phyloP scores from a whole-genome alignment of 169 alveolate species.

The Amoebophrya sp. region DNA sequence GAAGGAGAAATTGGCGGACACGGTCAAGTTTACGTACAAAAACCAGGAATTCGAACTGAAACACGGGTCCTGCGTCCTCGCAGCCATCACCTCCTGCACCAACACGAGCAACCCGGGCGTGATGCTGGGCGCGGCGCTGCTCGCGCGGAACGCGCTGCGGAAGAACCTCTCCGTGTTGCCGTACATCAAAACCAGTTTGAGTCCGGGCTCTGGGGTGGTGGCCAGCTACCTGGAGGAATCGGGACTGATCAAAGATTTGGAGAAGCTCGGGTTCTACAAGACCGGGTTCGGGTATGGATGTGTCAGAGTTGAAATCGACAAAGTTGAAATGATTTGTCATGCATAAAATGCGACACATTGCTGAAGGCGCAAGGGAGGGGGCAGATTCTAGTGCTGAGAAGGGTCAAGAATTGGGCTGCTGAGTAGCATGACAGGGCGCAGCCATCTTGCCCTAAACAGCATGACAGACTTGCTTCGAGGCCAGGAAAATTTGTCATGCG shows the following conservation, averaged over 20 bases:
- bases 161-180: constrained; percentile 64
- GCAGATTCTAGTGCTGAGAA: too few species aligned
- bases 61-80: constrained; percentile 89
- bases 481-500: too few species aligned
- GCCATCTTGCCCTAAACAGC: too few species aligned
- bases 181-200: constrained; percentile 67
- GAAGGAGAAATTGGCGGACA: too few species aligned
- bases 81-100: constrained; percentile 95
- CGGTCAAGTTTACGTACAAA: constrained; percentile 16
- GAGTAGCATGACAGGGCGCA: too few species aligned
- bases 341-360: too few species aligned
- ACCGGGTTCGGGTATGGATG: too few species aligned
- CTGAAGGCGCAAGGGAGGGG: too few species aligned
- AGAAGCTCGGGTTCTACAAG: constrained; percentile 75
- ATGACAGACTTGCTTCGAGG: too few species aligned
- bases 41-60: constrained; percentile 50
- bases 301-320: too few species aligned
- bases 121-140: constrained; percentile 94
- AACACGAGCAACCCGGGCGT: constrained; percentile 93
- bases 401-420: too few species aligned
- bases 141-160: constrained; percentile 87
- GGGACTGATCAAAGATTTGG: background rate
- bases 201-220: constrained; percentile 67
- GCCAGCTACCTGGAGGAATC: constrained; percentile 35
- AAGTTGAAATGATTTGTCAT: too few species aligned